Conservation (phyloP, 352 stramenopile genomes). For the Pythium inflatum region DNA sequence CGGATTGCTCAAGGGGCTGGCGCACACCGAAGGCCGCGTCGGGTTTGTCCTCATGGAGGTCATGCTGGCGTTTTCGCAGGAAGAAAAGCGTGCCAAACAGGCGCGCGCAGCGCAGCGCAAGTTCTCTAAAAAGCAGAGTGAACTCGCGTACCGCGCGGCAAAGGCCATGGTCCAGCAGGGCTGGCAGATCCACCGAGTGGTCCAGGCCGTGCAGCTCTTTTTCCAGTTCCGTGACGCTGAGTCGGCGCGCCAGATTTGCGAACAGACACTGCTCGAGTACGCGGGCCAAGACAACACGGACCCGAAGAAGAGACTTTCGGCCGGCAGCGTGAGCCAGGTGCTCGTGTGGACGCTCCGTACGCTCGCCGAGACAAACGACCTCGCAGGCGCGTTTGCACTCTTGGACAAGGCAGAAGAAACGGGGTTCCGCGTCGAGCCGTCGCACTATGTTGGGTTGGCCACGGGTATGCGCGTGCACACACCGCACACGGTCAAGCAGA, state of each 20-base stretch:
- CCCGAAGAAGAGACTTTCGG: constrained; percentile 27
- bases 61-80: constrained; percentile 49
- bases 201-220: constrained; percentile 52
- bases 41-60: constrained; percentile 52
- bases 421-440: constrained; percentile 37
- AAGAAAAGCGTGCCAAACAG: constrained; percentile 24
- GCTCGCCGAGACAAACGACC: constrained; percentile 49
- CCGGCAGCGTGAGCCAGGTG: constrained; percentile 36
- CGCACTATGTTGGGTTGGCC: constrained; percentile 55
- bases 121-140: constrained; percentile 32
- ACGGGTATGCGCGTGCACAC: constrained; percentile 44
- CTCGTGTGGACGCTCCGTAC: constrained; percentile 44
- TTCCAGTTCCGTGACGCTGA: constrained; percentile 52
- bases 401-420: constrained; percentile 41
- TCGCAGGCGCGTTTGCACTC: constrained; percentile 39
- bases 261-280: constrained; percentile 52
- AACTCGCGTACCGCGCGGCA: constrained; percentile 52
- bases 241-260: constrained; percentile 42
- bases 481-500: constrained; percentile 29
- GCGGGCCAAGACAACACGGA: constrained; percentile 24
- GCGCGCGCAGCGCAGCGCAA: constrained; percentile 14
- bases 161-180: constrained; percentile 62
- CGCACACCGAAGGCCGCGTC: constrained; percentile 45
- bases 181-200: constrained; percentile 50
- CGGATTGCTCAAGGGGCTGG: constrained; percentile 59